These are phyloP conservation scores for Avena insularis DNA, from an alignment of 176 grass and related monocot species.

Conservation along the genomic window DNA sequence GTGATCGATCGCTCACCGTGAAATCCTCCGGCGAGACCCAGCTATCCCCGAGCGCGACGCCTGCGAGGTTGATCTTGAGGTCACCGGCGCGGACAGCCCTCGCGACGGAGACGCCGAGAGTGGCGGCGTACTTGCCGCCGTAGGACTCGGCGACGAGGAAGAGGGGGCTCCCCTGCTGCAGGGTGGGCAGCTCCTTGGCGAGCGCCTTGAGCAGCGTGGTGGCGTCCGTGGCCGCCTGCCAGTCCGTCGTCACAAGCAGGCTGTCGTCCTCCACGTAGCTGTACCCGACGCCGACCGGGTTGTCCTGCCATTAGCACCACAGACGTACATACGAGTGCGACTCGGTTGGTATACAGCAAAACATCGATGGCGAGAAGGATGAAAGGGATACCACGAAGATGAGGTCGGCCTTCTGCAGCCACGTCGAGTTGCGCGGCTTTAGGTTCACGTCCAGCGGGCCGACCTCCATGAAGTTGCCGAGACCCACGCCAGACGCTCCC, in stretches of 20 bases:
- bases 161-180: constrained; percentile 19
- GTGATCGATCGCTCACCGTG: constrained; percentile 40
- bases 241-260: constrained; percentile 12
- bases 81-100: not conserved
- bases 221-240: constrained; percentile 22
- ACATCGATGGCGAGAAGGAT: not conserved
- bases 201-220: constrained; percentile 15
- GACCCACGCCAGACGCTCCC: constrained; percentile 14
- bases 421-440: constrained; percentile 17
- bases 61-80: constrained; percentile 37
- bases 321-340: not conserved
- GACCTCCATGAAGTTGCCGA: constrained; percentile 20
- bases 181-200: constrained; percentile 25
- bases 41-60: constrained; percentile 73
- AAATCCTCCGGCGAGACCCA: constrained; percentile 86
- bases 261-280: constrained; percentile 28
- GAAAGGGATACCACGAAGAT: constrained; percentile 7
- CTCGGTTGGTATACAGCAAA: not conserved
- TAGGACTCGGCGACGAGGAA: constrained; percentile 36
- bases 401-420: constrained; percentile 29
- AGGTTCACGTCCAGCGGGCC: constrained; percentile 28
- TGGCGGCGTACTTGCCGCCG: constrained; percentile 26
- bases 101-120: constrained; percentile 18
- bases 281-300: constrained; percentile 22
- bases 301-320: not conserved